Percentiles rank a stretch among this genome's conserved stretches.
These are phyloP conservation scores for Fusarium sublunatum DNA, from an alignment of 2,329 filamentous ascomycete genomes.

Conservation along the genomic window DNA sequence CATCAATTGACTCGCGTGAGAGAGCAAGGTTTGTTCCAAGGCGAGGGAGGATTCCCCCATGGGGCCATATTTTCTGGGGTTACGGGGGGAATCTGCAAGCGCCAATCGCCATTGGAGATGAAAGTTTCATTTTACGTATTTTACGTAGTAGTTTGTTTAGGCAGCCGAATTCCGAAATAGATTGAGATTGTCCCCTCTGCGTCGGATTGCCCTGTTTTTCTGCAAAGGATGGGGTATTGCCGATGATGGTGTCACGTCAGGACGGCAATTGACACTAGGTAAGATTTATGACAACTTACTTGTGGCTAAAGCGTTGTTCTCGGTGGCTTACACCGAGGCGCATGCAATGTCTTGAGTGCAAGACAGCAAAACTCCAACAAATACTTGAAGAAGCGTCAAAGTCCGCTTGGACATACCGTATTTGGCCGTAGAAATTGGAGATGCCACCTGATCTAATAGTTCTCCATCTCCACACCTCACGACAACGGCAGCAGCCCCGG, in stretches of 20 bases:
- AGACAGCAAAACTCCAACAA: not conserved
- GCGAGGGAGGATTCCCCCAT: conserved; percentile 17
- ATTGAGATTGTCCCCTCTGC: not conserved
- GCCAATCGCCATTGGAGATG: not conserved
- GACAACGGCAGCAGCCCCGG: not conserved
- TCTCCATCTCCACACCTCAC: conserved; percentile 9
- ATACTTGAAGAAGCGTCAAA: not conserved
- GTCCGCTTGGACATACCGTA: conserved; percentile 15
- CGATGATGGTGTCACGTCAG: not conserved
- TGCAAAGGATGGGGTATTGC: not conserved
- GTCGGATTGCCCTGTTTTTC: conserved; percentile 1
- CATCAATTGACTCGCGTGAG: conserved; percentile 29
- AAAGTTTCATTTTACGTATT: not conserved
- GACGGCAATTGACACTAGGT: not conserved
- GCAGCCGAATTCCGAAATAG: conserved; percentile 17
- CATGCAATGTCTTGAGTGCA: not conserved
- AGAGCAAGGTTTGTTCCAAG: conserved; percentile 33
- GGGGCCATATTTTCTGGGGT: conserved; percentile 17
- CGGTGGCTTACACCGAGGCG: not conserved
- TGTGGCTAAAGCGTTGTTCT: not conserved
- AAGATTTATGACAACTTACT: too few relatives aligned
- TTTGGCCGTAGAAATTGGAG: not conserved
- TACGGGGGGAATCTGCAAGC: conserved; percentile 22
- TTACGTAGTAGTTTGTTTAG: conserved; percentile 1
- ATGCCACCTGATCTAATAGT: not conserved